Base-by-base conservation (phyloP, 805 yeast species). In the Pichia californica region DNA sequence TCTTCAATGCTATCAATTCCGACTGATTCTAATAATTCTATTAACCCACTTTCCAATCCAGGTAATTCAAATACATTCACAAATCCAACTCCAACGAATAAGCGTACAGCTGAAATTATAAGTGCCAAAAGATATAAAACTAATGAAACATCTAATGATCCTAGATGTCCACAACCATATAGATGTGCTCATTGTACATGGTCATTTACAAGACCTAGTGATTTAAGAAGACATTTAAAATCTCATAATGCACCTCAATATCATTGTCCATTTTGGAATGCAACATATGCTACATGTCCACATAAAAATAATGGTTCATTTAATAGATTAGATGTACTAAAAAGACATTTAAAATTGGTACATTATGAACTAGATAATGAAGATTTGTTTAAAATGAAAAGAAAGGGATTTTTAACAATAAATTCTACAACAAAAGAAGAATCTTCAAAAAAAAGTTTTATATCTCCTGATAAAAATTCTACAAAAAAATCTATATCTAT, bases 301-400 rank as follows among this genome's bases (percentile, higher is more conserved):
- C 93, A 83, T 59, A 69, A 83, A 43, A 82, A 81, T 50, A 86
- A 83, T 18, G 89, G 91, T 14, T 75, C 86, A 0, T 84, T 84
- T 62, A 79, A 77, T 53, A 68, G 93, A 36, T 62, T 82, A 47
- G 93, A 84, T 55, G 89, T 84, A 26, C 65, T 83, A 49, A 83
- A 83, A 51, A 69, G 93, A 36, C 93, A 84, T 60, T 63, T 84
- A 43, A 69, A 76, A 41, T 67, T 83, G 32, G 87, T 83, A 34
- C 93, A 84, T 61, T 80, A 71, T 56, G 78, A 76, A 27, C 77
- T 68, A 40, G 47, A 40, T 33, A 16, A 26, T 13, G 38, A 31
- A 6, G 29, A 20, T 6, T 7, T 19, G 23, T 35, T 33, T 23
- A 38, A 38, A 20, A 15, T 29, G 8, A 38, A 29, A 21, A n/a